phyloP scores from a whole-genome alignment of 2,329 filamentous ascomycete genomes.

The Colletotrichum tanaceti region DNA sequence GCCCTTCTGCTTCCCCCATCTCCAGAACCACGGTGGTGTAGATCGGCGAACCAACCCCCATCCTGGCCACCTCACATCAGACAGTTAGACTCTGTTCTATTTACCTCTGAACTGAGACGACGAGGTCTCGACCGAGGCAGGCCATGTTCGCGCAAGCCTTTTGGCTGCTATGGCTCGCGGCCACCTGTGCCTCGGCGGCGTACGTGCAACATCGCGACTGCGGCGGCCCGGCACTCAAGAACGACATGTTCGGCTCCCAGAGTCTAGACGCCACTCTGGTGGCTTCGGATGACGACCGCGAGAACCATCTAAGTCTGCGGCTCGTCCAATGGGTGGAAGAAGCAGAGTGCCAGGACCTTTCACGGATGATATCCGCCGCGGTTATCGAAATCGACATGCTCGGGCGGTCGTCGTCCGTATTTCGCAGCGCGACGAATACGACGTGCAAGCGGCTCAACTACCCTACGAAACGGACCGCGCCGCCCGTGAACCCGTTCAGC shows the following conservation, averaged over 20 bases:
- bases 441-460: constrained; percentile 15
- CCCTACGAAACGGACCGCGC: background rate
- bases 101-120: background rate
- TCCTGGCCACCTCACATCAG: background rate
- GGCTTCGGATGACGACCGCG: constrained; percentile 1
- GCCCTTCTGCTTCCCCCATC: constrained; percentile 4
- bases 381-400: constrained; percentile 27
- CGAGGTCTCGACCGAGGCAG: background rate
- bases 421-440: constrained; percentile 7
- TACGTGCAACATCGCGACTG: constrained; percentile 42
- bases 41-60: background rate
- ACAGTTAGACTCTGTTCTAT: background rate
- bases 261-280: constrained; percentile 8
- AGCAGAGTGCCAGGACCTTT: constrained; percentile 21
- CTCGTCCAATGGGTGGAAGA: constrained; percentile 29
- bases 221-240: constrained; percentile 19
- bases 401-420: constrained; percentile 25
- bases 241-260: constrained; percentile 8
- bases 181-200: constrained; percentile 33
- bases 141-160: constrained; percentile 12
- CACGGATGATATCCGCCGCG: constrained; percentile 16
- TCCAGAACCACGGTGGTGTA: background rate
- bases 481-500: constrained; percentile 1
- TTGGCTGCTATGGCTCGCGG: constrained; percentile 23
- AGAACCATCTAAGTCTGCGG: constrained; percentile 7